phyloP scores from a whole-genome alignment of 306 rosid species.

The Medicago ruthenica region DNA sequence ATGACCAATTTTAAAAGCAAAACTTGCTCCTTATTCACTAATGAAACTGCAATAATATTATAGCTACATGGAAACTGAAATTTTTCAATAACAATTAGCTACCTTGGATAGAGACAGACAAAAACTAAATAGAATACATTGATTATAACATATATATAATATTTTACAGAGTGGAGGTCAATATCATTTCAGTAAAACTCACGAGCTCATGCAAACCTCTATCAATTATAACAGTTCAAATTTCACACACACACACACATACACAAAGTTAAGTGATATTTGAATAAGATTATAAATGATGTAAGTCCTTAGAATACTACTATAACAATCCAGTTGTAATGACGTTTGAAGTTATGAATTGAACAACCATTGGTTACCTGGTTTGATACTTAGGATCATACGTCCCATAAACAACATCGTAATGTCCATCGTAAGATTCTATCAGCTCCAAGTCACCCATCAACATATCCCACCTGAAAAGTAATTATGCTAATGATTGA shows the following conservation, averaged over 20 bases:
- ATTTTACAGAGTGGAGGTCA: too few species aligned
- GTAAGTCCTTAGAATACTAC: neutral
- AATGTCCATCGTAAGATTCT: conserved; percentile 81
- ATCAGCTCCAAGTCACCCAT: conserved; percentile 86
- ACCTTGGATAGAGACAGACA: too few species aligned
- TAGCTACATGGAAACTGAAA: too few species aligned
- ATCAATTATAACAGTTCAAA: neutral
- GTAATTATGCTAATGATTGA: conserved; percentile 32
- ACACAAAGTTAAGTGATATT: neutral
- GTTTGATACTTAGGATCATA: conserved; percentile 84
- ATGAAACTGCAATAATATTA: too few species aligned
- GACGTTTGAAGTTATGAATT: neutral
- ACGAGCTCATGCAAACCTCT: too few species aligned
- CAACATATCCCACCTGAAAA: conserved; percentile 95
- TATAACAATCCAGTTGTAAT: neutral
- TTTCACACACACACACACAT: neutral
- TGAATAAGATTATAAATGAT: conserved; percentile 11
- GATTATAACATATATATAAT: too few species aligned
- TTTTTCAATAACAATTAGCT: too few species aligned
- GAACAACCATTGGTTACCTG: conserved; percentile 55
- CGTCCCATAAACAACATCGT: conserved; percentile 87
- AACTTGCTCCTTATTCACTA: conserved; percentile 7
- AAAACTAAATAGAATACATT: too few species aligned
- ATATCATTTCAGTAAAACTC: too few species aligned
- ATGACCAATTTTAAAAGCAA: conserved; percentile 16